These are phyloP conservation scores for Aspergillus ibericus DNA, from an alignment of 2,329 filamentous ascomycete genomes.

Conservation along the genomic window DNA sequence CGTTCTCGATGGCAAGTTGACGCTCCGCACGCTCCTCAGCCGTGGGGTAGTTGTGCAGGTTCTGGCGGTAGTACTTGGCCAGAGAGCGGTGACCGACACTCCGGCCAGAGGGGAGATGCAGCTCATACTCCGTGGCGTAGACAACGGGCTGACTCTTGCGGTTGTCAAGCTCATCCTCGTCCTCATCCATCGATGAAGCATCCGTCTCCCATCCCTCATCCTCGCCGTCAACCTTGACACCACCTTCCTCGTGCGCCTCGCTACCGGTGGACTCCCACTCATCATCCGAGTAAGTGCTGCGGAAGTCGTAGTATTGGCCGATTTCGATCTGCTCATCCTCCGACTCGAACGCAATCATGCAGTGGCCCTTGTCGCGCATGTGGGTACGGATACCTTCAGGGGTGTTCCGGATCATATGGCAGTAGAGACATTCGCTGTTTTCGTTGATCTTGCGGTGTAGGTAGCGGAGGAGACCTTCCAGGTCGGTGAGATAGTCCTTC, in stretches of 20 bases:
- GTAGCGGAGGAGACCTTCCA: constrained; percentile 76
- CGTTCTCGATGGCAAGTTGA: constrained; percentile 56
- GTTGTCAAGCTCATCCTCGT: constrained; percentile 78
- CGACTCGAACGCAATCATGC: constrained; percentile 88
- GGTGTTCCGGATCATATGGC: constrained; percentile 77
- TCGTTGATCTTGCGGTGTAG: constrained; percentile 78
- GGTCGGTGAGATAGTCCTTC: constrained; percentile 74
- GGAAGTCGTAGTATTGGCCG: constrained; percentile 96
- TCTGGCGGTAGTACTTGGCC: constrained; percentile 87
- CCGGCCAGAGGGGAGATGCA: constrained; percentile 86
- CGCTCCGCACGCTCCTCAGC: constrained; percentile 72
- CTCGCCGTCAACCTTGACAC: constrained; percentile 64
- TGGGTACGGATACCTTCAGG: constrained; percentile 85
- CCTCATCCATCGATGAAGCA: constrained; percentile 82
- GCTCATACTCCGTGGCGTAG: constrained; percentile 89
- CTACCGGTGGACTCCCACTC: constrained; percentile 55
- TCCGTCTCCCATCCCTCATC: constrained; percentile 91
- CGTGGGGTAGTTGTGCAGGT: constrained; percentile 80
- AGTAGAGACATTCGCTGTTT: constrained; percentile 82
- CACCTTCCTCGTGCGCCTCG: constrained; percentile 47
- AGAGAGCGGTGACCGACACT: constrained; percentile 87
- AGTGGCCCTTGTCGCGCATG: constrained; percentile 96
- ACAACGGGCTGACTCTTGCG: constrained; percentile 73
- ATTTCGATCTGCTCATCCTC: constrained; percentile 91
- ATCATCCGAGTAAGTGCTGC: constrained; percentile 87